These are phyloP conservation scores for Porcisia hertigi DNA, from an alignment of 208 protist genomes.

Conservation along the genomic window DNA sequence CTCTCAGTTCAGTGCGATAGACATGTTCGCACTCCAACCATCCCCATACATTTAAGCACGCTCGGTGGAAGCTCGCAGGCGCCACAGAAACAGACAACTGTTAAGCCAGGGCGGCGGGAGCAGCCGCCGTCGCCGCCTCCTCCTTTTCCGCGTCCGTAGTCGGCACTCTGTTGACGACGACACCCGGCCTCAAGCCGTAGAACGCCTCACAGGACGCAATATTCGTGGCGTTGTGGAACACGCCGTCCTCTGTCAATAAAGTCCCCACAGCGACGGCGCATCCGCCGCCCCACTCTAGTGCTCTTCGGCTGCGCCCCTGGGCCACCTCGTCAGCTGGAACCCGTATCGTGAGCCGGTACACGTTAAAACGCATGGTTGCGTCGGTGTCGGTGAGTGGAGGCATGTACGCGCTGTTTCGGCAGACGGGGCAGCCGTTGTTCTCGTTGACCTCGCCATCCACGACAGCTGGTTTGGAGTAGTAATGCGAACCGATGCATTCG, in stretches of 20 bases:
- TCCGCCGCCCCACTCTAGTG: background rate
- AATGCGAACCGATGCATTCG: constrained; percentile 41
- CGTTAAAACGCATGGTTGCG: constrained; percentile 26
- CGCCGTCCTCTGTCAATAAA: constrained; percentile 38
- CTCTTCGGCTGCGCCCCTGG: background rate
- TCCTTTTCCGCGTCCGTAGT: background rate
- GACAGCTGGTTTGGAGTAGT: constrained; percentile 23
- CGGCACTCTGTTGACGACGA: background rate
- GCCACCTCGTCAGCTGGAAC: constrained; percentile 11
- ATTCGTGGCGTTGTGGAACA: constrained; percentile 55
- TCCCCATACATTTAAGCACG: background rate
- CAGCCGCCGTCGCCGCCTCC: too few species aligned
- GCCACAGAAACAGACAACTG: too few species aligned
- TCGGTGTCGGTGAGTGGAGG: constrained; percentile 18
- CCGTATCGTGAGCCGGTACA: constrained; percentile 31
- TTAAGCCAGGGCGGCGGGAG: background rate
- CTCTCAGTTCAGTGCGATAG: too few species aligned
- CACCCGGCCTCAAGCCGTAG: constrained; percentile 22
- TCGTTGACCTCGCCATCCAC: constrained; percentile 31
- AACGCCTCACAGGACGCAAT: constrained; percentile 34
- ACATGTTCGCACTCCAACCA: too few species aligned
- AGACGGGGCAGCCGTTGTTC: constrained; percentile 42
- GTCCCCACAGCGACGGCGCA: constrained; percentile 37
- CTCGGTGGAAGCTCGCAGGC: too few species aligned
- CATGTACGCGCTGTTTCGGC: constrained; percentile 36